Conservation (phyloP, 139 green algal species). For the Chlorella sp. region DNA sequence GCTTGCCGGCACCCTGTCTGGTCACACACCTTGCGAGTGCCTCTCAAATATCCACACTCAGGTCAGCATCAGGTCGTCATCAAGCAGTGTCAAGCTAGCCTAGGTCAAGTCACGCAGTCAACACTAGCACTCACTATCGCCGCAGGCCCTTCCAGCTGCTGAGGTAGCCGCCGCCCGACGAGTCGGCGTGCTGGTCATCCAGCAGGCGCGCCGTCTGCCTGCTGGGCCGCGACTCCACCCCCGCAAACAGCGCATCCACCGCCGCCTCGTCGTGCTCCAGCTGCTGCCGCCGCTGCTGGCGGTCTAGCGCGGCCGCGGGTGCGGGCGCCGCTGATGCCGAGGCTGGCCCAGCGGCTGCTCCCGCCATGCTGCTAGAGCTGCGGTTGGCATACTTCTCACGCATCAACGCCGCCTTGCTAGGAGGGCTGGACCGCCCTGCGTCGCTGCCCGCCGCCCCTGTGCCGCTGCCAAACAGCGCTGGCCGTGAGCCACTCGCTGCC, state of each 20-base stretch:
- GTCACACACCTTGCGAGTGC: no score
- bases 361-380: not conserved
- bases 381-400: conserved; percentile 23
- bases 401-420: conserved; percentile 6
- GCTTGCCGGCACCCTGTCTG: no score
- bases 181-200: not conserved
- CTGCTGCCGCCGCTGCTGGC: not conserved
- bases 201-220: not conserved
- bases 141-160: conserved; percentile 13
- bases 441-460: not conserved
- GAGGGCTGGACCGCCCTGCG: not conserved
- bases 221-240: conserved; percentile 9
- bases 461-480: conserved; percentile 36
- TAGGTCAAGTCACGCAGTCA: no score
- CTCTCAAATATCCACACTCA: not conserved
- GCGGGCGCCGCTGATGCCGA: not conserved
- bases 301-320: not conserved
- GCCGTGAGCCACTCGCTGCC: not conserved
- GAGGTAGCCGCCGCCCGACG: not conserved
- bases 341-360: not conserved
- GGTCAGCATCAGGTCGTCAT: not conserved
- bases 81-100: no score
- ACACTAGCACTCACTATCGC: not conserved
- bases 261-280: not conserved
- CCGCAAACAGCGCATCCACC: conserved; percentile 43